Conservation (phyloP, 2,329 filamentous ascomycete species). For the Pseudogymnoascus sp. region DNA sequence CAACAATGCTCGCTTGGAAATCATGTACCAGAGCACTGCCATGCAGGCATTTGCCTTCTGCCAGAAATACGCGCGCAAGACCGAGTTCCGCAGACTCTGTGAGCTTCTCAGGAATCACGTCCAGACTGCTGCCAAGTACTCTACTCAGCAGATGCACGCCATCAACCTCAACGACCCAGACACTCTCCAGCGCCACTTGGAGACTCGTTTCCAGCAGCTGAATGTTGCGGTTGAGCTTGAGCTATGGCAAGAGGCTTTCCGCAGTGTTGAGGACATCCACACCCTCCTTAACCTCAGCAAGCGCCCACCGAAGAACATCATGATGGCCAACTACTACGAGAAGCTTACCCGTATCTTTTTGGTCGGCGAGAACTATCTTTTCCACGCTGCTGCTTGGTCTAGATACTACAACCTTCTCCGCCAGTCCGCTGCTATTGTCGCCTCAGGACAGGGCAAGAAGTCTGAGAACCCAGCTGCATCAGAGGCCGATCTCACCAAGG, state of each 20-base stretch:
- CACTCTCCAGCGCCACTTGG: slow-evolving; percentile 91
- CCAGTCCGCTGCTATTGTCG: slow-evolving; percentile 75
- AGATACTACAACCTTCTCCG: slow-evolving; percentile 95
- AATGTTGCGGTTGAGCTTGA: slow-evolving; percentile 97
- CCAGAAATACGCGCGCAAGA: slow-evolving; percentile 96
- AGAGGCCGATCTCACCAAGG: slow-evolving; percentile 86
- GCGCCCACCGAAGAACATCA: slow-evolving; percentile 93
- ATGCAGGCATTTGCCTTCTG: slow-evolving; percentile 99
- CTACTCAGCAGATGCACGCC: slow-evolving; percentile 86
- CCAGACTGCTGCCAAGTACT: slow-evolving; percentile 98
- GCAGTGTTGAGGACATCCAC: slow-evolving; percentile 97
- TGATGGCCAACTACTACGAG: slow-evolving; percentile 99
- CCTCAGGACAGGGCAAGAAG: slow-evolving; percentile 81
- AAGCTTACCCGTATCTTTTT: slow-evolving; percentile 98
- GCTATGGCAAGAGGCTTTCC: slow-evolving; percentile 98
- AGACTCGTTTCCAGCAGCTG: slow-evolving; percentile 96
- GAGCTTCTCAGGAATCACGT: slow-evolving; percentile 97
- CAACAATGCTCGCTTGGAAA: slow-evolving; percentile 95
- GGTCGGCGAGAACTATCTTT: slow-evolving; percentile 98
- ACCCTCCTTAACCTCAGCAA: slow-evolving; percentile 96
- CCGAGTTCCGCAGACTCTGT: slow-evolving; percentile 96
- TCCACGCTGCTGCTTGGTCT: slow-evolving; percentile 96
- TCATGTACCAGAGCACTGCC: slow-evolving; percentile 96
- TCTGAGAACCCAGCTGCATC: slow-evolving; percentile 85
- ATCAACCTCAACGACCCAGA: slow-evolving; percentile 98